Evolutionary conservation across 148 eudicot genomes (phyloP), one percentile per base, ranked within the genome.

Genomic region (Nyssa sinensis): DNA sequence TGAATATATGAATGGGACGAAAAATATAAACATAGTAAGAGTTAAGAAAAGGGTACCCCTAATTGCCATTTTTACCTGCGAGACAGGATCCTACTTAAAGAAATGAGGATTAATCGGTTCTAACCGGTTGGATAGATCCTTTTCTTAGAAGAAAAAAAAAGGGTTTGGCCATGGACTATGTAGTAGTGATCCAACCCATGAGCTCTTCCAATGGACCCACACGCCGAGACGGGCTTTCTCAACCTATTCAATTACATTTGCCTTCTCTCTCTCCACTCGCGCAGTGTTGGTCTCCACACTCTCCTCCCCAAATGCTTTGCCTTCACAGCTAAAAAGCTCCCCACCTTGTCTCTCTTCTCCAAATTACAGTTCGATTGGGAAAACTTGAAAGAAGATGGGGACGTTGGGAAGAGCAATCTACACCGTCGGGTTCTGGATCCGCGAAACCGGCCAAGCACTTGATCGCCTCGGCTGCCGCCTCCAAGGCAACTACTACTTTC

Each of bases 391-490:
- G 47, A 74, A 72, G 61, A 91, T 91, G 97, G 97, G 93, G 10
- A 80, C 93, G 4, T 35, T 94, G 21, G 97, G 98, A 5, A 86
- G 89, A 81, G 90, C 95, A 74, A 84, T 94, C 74, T 94, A 91
- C 86, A 74, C 89, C 51, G 92, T 94, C 24, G 98, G 97, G 49
- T 90, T 86, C 81, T 94, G 98, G 98, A 90, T 94, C 88, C 84
- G 98, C 8, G 95, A 86, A 39, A 84, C 98, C 39, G 98, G 98
- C 67, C 98, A 94, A 85, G 97, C 98, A 73, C 67, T 94, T 64
- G 97, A 91, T 88, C 98, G 98, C 55, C 90, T 94, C 70, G 98
- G 98, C 73, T 78, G 84, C 57, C 91, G 95, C 76, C 90, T 94
- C 58, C 98, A 92, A 70, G 97, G 97, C 70, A 87, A 75, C 81